Conservation (phyloP, 169 alveolate species). For the Cryptosporidium tyzzeri region DNA sequence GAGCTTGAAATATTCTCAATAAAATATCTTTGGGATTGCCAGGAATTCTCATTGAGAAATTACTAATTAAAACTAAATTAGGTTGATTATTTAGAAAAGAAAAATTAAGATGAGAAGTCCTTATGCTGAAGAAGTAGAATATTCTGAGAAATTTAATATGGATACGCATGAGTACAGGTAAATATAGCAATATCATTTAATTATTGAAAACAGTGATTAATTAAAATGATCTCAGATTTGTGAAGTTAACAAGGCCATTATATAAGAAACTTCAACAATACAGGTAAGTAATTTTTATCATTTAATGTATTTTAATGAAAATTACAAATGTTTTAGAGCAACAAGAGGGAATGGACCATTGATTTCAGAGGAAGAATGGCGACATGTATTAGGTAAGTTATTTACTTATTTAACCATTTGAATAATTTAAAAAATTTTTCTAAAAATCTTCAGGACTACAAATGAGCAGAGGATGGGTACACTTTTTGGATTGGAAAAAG, state of each 20-base stretch:
- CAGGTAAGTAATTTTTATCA: conserved; percentile 29
- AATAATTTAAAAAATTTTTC: not conserved
- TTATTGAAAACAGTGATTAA: not conserved
- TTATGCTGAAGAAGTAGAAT: conserved; percentile 75
- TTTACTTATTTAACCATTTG: not conserved
- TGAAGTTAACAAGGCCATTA: conserved; percentile 64
- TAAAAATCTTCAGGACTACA: conserved; percentile 41
- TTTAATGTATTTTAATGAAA: not conserved
- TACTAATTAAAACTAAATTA: not conserved
- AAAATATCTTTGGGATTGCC: not conserved
- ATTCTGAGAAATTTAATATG: conserved; percentile 72
- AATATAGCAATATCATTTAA: not conserved
- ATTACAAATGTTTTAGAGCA: conserved; percentile 40
- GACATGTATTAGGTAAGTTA: conserved; percentile 70
- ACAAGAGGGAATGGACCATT: conserved; percentile 69
- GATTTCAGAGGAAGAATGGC: conserved; percentile 74
- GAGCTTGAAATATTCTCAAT: not conserved
- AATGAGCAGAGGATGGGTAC: conserved; percentile 76
- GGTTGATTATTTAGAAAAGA: not conserved
- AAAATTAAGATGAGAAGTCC: conserved; percentile 63
- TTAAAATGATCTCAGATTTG: conserved; percentile 33
- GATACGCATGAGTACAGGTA: conserved; percentile 75
- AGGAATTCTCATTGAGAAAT: not conserved
- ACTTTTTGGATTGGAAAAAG: conserved; percentile 69
- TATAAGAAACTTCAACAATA: conserved; percentile 71